Evolutionary conservation across 805 yeast genomes (phyloP), one percentile per base, ranked within the genome.

Genomic region (Suhomyces pyralidae): DNA sequence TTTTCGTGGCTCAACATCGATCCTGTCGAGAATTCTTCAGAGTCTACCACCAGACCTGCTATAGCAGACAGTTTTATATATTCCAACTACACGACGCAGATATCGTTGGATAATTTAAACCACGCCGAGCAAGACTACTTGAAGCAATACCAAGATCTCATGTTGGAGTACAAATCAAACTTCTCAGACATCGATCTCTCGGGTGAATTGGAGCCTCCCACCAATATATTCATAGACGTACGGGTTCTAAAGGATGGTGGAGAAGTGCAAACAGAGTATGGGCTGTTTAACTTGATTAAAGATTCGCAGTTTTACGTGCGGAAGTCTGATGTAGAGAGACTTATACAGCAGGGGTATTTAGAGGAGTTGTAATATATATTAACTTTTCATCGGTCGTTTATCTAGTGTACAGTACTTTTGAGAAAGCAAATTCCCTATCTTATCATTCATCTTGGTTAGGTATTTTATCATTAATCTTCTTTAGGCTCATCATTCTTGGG

Each of bases 181-280:
- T 83, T 90, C 70, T 80, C 89, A 0, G 97, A 91, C 58, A 71
- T 93, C 15, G 99, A 94, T 63, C 71, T 94, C 24, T 82, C 93
- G 26, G 98, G 97, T 0, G 83, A 89, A n/a, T 64, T 94, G 58
- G 88, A 81, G 20, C 99, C 99, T 0, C 98, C 99, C 1, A 81
- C 81, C 36, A 96, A 90, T 59, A 88, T 94, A 26, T 94, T 93
- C 61, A 88, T 93, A 8, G 99, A 93, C 63, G 98, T 94, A 4
- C 75, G 99, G 53, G 98, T 93, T 7, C 70, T 93, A 49, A 88
- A 88, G 65, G 96, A 93, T 62, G 97, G 96, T 0, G 99, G 99
- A 1, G 98, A 94, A 65, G 90, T 93, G 34, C 97, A 92, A 64
- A 94, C 99, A 0, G 99, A 93, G 66, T 93, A 93, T 61, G 99